Conservation (phyloP, 176 grass and related monocot genomes). For the Bromus sterilis region DNA sequence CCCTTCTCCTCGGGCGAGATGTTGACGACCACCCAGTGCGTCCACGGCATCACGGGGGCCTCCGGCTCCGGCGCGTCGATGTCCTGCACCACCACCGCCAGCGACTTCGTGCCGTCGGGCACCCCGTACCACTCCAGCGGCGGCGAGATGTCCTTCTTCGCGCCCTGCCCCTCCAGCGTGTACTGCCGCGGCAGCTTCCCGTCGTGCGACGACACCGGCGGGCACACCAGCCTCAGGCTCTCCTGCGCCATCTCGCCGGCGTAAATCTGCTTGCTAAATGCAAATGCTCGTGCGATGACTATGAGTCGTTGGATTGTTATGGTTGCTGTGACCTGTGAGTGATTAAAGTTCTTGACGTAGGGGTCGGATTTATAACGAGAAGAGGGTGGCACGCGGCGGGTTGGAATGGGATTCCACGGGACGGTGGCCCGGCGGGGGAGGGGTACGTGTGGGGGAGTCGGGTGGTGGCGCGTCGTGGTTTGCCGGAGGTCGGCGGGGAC, state of each 20-base stretch:
- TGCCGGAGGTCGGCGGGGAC: neutral
- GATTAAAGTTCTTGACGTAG: neutral
- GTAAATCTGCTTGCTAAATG: neutral
- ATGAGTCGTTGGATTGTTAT: neutral
- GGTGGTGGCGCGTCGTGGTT: conserved; percentile 22
- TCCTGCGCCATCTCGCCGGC: conserved; percentile 45
- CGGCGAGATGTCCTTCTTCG: conserved; percentile 74
- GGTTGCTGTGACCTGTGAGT: neutral
- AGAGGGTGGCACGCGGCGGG: too few relatives aligned
- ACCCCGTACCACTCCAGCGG: conserved; percentile 95
- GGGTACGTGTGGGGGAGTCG: conserved; percentile 37
- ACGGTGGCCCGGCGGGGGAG: conserved; percentile 10
- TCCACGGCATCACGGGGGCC: too few relatives aligned
- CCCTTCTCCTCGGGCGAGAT: conserved; percentile 50
- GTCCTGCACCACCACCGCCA: conserved; percentile 79
- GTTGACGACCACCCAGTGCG: conserved; percentile 89
- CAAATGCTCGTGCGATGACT: neutral
- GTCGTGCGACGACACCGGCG: conserved; percentile 33
- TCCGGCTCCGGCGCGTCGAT: conserved; percentile 37
- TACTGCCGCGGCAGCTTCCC: conserved; percentile 68
- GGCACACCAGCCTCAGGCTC: conserved; percentile 70
- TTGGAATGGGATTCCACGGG: neutral
- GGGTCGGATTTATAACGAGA: neutral
- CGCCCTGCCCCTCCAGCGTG: conserved; percentile 67
- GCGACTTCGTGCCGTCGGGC: conserved; percentile 51